Evolutionary conservation across 2,329 filamentous ascomycete species (phyloP), one percentile per base, ranked within the genome.

Genomic region (Hymenoscyphus linearis): DNA sequence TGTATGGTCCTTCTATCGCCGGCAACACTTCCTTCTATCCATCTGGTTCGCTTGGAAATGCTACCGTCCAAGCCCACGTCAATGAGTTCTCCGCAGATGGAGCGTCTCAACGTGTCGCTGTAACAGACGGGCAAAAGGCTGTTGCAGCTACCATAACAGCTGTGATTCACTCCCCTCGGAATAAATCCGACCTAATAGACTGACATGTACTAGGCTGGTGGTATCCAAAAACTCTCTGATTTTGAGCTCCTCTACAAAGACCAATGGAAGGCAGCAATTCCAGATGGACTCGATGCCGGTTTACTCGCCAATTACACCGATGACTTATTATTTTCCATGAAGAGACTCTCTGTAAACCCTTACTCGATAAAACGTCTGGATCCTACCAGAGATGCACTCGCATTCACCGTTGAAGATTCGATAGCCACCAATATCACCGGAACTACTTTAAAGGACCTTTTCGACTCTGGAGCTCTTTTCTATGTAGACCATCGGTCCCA

Each of bases 321-420:
- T 57, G 79, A 81, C 64, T 66, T 79, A 1, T 62, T 76, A 31
- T 80, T 81, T 65, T 77, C 77, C 3, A 81, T 80, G 78, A 76
- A 79, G 63, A 72, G 78, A 12, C 67, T 81, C 9, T 78, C 76
- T 2, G 67, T 72, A 37, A 77, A 76, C 58, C 77, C 78, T 0
- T 79, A 76, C 57, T 64, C 69, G 4, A 57, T 79, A 6, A 67
- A 68, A 34, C 72, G 77, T 31, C 70, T 77, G 7, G 50, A 73
- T 16, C 68, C 71, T 4, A 60, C 59, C 0, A 37, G 18, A 50
- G 74, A 77, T 31, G 54, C 57, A 1, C 67, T 80, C 0, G 74
- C 75, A 0, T 80, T 80, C 65, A 26, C 44, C 0, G 61, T 80
- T 12, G 71, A 76, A 25, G 65, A 74, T 37, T 50, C 56, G 0